Conservation (phyloP, 73 alveolate genomes). For the Blepharisma japonicum region DNA sequence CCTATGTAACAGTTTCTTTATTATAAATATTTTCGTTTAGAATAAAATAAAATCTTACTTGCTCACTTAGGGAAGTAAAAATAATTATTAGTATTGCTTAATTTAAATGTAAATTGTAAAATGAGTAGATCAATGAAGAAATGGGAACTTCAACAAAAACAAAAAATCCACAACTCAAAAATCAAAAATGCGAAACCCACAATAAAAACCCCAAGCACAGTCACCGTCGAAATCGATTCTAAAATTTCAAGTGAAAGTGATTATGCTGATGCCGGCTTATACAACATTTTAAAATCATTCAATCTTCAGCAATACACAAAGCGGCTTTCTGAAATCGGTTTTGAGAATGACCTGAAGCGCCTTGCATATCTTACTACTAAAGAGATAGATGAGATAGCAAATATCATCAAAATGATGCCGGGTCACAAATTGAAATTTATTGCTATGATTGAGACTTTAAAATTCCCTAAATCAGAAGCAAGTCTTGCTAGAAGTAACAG, state of each 20-base stretch:
- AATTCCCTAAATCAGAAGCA: slow-evolving; percentile 13
- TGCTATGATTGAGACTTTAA: neutral
- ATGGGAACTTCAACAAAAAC: slow-evolving; percentile 35
- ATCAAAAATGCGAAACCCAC: slow-evolving; percentile 34
- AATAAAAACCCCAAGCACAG: slow-evolving; percentile 29
- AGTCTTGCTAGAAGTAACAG: neutral
- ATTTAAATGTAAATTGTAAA: neutral
- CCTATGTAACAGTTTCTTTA: no score
- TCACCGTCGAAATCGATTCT: slow-evolving; percentile 23
- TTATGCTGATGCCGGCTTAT: slow-evolving; percentile 21
- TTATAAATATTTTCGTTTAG: no score
- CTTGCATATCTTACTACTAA: slow-evolving; percentile 30
- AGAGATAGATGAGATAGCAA: slow-evolving; percentile 29
- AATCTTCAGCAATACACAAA: slow-evolving; percentile 32
- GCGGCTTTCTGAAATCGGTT: slow-evolving; percentile 38
- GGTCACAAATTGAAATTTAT: slow-evolving; percentile 42
- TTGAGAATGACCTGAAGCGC: slow-evolving; percentile 33
- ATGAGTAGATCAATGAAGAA: slow-evolving; percentile 26
- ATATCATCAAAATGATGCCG: slow-evolving; percentile 38
- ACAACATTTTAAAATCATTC: slow-evolving; percentile 35
- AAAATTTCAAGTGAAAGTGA: neutral
- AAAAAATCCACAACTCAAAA: slow-evolving; percentile 31
- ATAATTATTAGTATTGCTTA: no score
- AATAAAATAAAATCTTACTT: no score
- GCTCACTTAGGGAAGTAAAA: no score